Conservation (phyloP, 108 stramenopile species). For the Cyclostephanos invisitatus region DNA sequence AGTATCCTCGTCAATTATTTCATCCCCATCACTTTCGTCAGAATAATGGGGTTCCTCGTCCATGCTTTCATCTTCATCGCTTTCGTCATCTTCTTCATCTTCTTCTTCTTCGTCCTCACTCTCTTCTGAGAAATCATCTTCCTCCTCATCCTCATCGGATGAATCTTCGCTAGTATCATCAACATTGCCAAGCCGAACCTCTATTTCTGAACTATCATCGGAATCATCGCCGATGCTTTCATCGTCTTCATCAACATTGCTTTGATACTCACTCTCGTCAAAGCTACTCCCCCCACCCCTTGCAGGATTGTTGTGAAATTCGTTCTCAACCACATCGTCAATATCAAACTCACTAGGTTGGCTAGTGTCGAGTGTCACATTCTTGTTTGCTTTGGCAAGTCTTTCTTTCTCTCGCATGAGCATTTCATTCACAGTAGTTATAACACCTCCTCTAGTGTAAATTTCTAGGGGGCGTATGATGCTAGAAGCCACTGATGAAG, state of each 20-base stretch:
- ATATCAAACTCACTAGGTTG: slow-evolving; percentile 45
- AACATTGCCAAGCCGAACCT: slow-evolving; percentile 40
- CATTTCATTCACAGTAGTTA: slow-evolving; percentile 59
- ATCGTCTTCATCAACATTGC: slow-evolving; percentile 32
- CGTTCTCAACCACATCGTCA: slow-evolving; percentile 75
- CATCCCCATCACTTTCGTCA: slow-evolving; percentile 58
- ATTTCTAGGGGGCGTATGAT: slow-evolving; percentile 83
- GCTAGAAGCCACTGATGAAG: slow-evolving; percentile 50
- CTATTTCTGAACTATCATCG: slow-evolving; percentile 34
- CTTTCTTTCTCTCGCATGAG: slow-evolving; percentile 55
- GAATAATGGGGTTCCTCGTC: slow-evolving; percentile 24
- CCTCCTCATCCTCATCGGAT: slow-evolving; percentile 40
- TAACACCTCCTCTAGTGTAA: slow-evolving; percentile 70
- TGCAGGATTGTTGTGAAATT: slow-evolving; percentile 57
- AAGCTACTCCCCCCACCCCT: slow-evolving; percentile 16
- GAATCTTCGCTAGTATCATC: slow-evolving; percentile 37
- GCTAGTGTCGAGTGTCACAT: slow-evolving; percentile 39
- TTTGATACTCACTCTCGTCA: slow-evolving; percentile 38
- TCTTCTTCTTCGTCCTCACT: slow-evolving; percentile 37
- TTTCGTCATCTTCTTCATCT: slow-evolving; percentile 35
- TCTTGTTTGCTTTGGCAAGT: slow-evolving; percentile 1
- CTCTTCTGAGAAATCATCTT: slow-evolving; percentile 32
- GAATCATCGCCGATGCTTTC: slow-evolving; percentile 33
- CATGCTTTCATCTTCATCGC: slow-evolving; percentile 14
- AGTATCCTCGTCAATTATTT: slow-evolving; percentile 5